Evolutionary conservation across 1,139 yeast genomes (phyloP).

Genomic region (Suhomyces maxii): DNA sequence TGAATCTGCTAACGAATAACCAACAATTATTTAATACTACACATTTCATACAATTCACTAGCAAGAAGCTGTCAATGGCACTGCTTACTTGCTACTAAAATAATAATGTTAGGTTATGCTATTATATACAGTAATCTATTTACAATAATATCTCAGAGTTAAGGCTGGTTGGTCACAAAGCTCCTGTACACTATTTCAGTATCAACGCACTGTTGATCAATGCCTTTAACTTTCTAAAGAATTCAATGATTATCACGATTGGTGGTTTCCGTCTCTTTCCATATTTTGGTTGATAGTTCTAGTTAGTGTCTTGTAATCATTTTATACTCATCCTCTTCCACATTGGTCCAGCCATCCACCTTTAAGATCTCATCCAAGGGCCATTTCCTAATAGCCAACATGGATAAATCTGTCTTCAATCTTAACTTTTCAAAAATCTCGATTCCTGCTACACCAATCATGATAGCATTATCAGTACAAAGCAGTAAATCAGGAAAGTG

Average conservation of each 20-base stretch:
- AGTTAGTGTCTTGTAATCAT: conserved; percentile 5
- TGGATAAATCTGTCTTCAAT: conserved; percentile 49
- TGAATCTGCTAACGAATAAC: neutral
- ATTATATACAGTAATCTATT: neutral
- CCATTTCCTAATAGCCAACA: conserved; percentile 73
- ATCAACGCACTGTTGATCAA: too few species aligned
- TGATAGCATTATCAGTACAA: conserved; percentile 93
- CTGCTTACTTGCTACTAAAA: too few species aligned
- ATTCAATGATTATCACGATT: too few species aligned
- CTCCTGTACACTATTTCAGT: too few species aligned
- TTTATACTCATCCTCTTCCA: conserved; percentile 15
- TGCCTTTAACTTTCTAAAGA: too few species aligned
- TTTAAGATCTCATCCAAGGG: conserved; percentile 54
- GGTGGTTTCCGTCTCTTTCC: neutral
- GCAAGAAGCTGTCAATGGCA: too few species aligned
- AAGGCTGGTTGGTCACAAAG: too few species aligned
- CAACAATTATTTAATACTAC: neutral
- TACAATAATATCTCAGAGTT: neutral
- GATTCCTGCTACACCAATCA: conserved; percentile 98
- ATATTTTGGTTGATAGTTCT: too few species aligned
- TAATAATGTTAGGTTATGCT: neutral
- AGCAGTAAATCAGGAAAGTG: conserved; percentile 70
- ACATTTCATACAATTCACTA: too few species aligned
- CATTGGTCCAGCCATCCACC: conserved; percentile 52
- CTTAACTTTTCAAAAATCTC: conserved; percentile 65